A percentile compares a stretch with the other conserved stretches of the same genome.
Conservation (phyloP, 73 alveolate genomes). For the Tetrahymena elliotti region DNA sequence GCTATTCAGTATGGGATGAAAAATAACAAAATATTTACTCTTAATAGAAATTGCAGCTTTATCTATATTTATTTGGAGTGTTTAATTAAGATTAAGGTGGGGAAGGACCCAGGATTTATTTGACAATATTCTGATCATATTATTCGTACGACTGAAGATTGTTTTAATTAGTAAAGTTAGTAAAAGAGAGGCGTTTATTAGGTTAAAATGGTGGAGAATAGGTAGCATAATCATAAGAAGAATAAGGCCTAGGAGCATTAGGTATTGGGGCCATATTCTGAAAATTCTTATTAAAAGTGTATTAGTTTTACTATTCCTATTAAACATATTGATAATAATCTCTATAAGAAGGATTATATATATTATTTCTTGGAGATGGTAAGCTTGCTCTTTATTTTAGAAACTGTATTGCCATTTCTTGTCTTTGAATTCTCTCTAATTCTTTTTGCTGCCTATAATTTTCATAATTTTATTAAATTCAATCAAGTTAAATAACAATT, state of each 20-base stretch:
- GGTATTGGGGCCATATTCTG: neutral
- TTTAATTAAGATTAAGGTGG: neutral
- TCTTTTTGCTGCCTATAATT: neutral
- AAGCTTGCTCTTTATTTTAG: neutral
- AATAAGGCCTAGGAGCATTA: neutral
- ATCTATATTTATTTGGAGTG: neutral
- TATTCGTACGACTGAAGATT: neutral
- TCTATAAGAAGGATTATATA: neutral
- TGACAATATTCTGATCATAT: neutral
- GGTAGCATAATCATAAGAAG: neutral
- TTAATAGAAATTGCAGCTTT: neutral
- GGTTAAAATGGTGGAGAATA: neutral
- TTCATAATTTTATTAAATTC: neutral
- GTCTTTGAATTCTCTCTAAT: neutral
- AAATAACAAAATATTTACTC: neutral
- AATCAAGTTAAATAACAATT: too few relatives aligned
- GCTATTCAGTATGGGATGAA: neutral
- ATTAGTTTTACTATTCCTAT: neutral
- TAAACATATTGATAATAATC: neutral
- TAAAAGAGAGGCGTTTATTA: neutral
- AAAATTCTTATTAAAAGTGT: neutral
- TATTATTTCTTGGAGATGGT: neutral
- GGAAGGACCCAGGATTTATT: neutral
- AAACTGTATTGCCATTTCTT: neutral
- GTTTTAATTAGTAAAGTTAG: neutral